Evolutionary conservation across 148 eudicot species (phyloP), one percentile per base, ranked within the genome.

Genomic region (Rhododendron simsii): DNA sequence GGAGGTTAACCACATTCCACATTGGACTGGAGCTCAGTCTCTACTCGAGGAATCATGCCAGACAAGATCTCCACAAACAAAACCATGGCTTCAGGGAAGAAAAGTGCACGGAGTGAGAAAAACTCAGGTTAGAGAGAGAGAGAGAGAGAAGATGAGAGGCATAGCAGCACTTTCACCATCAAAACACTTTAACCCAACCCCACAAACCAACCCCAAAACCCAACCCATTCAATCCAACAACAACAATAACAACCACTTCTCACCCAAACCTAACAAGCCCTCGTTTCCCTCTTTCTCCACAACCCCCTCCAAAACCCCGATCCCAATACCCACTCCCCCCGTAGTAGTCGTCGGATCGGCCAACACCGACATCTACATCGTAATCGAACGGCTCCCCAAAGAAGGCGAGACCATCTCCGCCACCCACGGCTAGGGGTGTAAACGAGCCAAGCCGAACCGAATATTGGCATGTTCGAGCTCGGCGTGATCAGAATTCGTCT

Each of bases 301-400:
- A 50, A 90, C 91, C 35, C 87, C 96, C 84, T 50, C 87, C 76
- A 88, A 88, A 86, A 57, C 84, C 87, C 78, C 82, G 81, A 59
- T n/a, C 47, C 83, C 86, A 51, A 81, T 69, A 67, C 7, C 74
- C 35, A 87, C 78, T 7, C 47, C 93, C 45, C 95, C 98, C 15
- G 85, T 96, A 1, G 98, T 96, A n/a, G 99, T 96, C 23, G 96
- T 96, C 35, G 99, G 99, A 84, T 95, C 98, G 16, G 99, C 99
- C 88, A 96, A 96, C 84, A 98, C 99, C 26, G 99, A 96, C 71
- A 94, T 96, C 8, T 96, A 94, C 55, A 94, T 96, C 14, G 99
- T 95, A 83, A 95, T 96, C 74, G 96, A 95, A 18, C 84, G 99
- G 18, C 89, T 96, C 33, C 99, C 99, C 0, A 85, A 85, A 55